Base-by-base conservation (phyloP, 2,329 filamentous ascomycete species). In the Aspergillus sp. region DNA sequence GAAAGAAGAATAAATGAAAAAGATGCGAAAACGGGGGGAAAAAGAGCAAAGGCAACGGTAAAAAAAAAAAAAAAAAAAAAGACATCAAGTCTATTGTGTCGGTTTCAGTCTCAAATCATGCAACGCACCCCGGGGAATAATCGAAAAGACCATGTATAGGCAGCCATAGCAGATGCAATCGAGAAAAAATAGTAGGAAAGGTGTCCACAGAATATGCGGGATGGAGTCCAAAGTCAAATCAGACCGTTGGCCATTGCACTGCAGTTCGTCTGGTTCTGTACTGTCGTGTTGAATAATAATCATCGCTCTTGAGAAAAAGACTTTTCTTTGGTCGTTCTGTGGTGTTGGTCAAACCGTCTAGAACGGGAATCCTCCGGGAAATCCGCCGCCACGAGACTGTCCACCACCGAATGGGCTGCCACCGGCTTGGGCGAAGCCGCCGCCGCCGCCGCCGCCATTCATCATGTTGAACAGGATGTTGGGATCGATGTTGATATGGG, bases 381-480 rank as follows among this genome's bases (percentile, higher is more conserved):
- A 83, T 63, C 73, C 80, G 42, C 73, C 80, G 42, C 81, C 81
- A 49, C 78, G 79, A 54, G 67, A 55, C 39, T 73, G 71, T 22
- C 70, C 73, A 56, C 69, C 71, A 54, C 68, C 71, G 54, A 77
- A 77, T 49, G 73, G 71, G 54, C 75, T 69, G 32, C 82, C 82
- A 46, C 83, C 83, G 42, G 83, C 83, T 52, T 84, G 84, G 18
- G 77, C 76, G 62, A 78, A 73, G 57, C 76, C 75, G 55, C 73
- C 69, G 24, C 81, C 85, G 64, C 73, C 69, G 24, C 81, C 85
- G 63, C 85, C 85, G 66, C n/a, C n/a, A n/a, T 89, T 89, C 88
- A 92, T 92, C 89, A 92, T 92, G 77, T 89, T 91, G 80, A 92
- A 92, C 26, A 93, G 80, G 65, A 92, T 88, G 75, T 91, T 89